Conservation (phyloP, 352 stramenopile genomes). For the Phytophthora colocasiae region DNA sequence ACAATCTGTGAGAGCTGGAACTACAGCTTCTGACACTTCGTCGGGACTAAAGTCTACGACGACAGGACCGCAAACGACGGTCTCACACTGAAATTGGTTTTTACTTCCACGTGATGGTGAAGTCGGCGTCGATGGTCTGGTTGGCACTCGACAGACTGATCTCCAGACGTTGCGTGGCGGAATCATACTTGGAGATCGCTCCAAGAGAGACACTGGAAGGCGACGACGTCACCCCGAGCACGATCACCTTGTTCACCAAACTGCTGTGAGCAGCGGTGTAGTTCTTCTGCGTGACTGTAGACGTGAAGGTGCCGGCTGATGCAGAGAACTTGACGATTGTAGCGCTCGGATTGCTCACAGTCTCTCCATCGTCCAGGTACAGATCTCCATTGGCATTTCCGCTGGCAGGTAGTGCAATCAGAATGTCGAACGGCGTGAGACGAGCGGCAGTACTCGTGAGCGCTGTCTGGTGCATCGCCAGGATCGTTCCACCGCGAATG, state of each 20-base stretch:
- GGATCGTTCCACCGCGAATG: slow-evolving; percentile 55
- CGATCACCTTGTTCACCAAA: slow-evolving; percentile 40
- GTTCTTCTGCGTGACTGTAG: slow-evolving; percentile 30
- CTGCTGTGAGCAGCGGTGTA: slow-evolving; percentile 19
- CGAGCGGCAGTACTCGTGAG: slow-evolving; percentile 56
- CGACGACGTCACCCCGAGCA: slow-evolving; percentile 34
- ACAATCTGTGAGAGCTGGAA: too few species aligned
- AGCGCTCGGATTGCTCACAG: slow-evolving; percentile 36
- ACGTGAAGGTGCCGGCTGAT: slow-evolving; percentile 23
- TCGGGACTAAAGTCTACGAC: too few species aligned
- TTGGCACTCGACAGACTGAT: slow-evolving; percentile 31
- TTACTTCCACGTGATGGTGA: slow-evolving; percentile 40
- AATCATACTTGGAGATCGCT: slow-evolving; percentile 35
- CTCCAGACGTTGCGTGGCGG: slow-evolving; percentile 34
- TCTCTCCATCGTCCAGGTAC: slow-evolving; percentile 64
- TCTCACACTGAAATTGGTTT: too few species aligned
- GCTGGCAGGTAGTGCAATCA: slow-evolving; percentile 43
- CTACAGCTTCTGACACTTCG: too few species aligned
- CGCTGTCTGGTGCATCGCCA: slow-evolving; percentile 55
- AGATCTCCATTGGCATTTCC: slow-evolving; percentile 47
- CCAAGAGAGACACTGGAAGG: slow-evolving; percentile 37
- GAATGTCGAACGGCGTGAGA: slow-evolving; percentile 55
- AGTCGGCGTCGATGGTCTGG: slow-evolving; percentile 35
- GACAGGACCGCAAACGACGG: too few species aligned
- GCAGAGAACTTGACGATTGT: slow-evolving; percentile 49